phyloP scores from a whole-genome alignment of 176 grass and related monocot genomes.

The Musa schizocarpa region DNA sequence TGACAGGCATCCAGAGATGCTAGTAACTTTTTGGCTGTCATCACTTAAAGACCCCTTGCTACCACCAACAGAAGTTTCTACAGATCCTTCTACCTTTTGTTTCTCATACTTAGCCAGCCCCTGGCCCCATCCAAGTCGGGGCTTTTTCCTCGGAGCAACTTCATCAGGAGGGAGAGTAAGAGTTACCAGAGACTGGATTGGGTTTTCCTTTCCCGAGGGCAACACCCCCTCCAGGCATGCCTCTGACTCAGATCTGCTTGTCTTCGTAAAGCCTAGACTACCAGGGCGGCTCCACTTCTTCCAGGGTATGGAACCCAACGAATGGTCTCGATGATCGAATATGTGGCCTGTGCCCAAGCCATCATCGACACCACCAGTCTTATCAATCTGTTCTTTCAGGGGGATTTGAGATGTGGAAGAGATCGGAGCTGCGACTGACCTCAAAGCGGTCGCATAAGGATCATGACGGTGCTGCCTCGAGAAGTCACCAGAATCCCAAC shows the following conservation, averaged over 20 bases:
- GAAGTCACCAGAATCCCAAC: slow-evolving; percentile 21
- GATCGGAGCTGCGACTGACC: slow-evolving; percentile 70
- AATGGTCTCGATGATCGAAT: slow-evolving; percentile 26
- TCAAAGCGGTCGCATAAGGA: slow-evolving; percentile 28
- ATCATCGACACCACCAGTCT: slow-evolving; percentile 27
- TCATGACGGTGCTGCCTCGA: slow-evolving; percentile 28
- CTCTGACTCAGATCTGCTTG: slow-evolving; percentile 41
- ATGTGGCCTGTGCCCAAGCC: slow-evolving; percentile 38
- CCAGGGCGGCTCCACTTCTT: slow-evolving; percentile 32
- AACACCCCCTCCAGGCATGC: background rate
- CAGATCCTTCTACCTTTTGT: slow-evolving; percentile 52
- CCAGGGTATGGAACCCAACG: slow-evolving; percentile 35
- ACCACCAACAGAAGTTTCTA: background rate
- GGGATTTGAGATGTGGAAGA: slow-evolving; percentile 15
- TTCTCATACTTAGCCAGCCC: slow-evolving; percentile 96
- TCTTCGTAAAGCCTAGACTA: slow-evolving; percentile 15
- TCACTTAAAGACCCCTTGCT: background rate
- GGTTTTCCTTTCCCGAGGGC: slow-evolving; percentile 9
- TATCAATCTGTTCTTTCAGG: slow-evolving; percentile 16
- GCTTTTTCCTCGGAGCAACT: slow-evolving; percentile 58
- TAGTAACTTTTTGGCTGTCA: background rate
- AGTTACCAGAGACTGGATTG: background rate
- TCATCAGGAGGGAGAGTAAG: slow-evolving; percentile 38
- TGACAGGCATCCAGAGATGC: background rate
- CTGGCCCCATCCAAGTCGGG: slow-evolving; percentile 91